Evolutionary conservation across 306 rosid species (phyloP), one percentile per base, ranked within the genome.

Genomic region (Vicia faba): DNA sequence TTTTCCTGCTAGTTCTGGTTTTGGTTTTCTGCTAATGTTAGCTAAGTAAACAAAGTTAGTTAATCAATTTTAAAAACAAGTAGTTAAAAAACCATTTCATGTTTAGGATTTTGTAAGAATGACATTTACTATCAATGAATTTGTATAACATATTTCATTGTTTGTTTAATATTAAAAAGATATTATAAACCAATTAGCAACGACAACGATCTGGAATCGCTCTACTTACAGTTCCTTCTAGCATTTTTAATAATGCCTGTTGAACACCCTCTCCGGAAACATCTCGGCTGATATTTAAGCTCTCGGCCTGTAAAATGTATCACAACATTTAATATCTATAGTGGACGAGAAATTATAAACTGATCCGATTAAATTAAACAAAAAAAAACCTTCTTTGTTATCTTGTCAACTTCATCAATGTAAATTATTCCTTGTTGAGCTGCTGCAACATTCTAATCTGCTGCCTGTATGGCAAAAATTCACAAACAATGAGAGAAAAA

Each of bases 211-310:
- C 55, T 44, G 49, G 54, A 49, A 71, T 19, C 65, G 12, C 58
- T 65, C 50, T 61, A 83, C 98, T 92, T 80, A 89, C 98, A 44
- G 96, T 92, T 92, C 96, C 98, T 84, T 92, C 98, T 6, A 92
- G 92, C 96, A 92, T 92, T 85, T 92, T 92, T 69, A 92, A 77
- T 73, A 92, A 73, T 68, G 98, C 98, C 84, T 92, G 98, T 75
- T 92, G 98, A 82, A 89, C 96, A 45, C 96, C 98, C 83, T 92
- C 98, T 2, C 98, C 98, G 33, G 98, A 92, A 74, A 92, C 98
- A 80, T 89, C 98, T 72, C 98, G 87, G 77, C 96, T 92, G 74
- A 89, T 82, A 63, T 92, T 92, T 79, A 87, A 68, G 82, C 95
- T 92, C 81, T 92, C 98, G 8, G 96, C 96, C 98, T 92, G 87